These are phyloP conservation scores for Bocquillonia castaneifolia DNA, from an alignment of 441 rosid genomes.

Conservation along the genomic window DNA sequence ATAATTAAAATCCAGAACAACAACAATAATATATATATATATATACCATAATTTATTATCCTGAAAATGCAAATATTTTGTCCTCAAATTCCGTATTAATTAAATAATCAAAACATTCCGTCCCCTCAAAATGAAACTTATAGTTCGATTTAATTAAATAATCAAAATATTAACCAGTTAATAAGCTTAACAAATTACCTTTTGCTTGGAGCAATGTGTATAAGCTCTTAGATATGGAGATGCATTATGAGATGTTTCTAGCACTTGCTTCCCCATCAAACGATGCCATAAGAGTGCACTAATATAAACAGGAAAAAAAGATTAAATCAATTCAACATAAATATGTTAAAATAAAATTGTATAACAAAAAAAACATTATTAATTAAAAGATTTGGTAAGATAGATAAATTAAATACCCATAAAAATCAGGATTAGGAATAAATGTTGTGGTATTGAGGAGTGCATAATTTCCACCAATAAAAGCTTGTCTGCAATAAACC, in stretches of 20 bases:
- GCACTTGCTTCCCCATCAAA: slow-evolving; percentile 48
- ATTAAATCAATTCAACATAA: not conserved
- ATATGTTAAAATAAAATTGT: not conserved
- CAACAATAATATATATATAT: no score
- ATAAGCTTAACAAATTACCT: slow-evolving; percentile 17
- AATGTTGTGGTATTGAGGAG: slow-evolving; percentile 49
- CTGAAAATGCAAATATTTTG: no score
- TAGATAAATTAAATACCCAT: slow-evolving; percentile 34
- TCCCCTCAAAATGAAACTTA: no score
- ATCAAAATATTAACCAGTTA: no score
- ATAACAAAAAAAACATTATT: not conserved
- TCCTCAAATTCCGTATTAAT: no score
- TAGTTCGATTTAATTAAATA: no score
- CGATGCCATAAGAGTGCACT: slow-evolving; percentile 67
- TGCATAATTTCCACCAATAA: slow-evolving; percentile 67
- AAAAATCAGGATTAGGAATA: slow-evolving; percentile 64
- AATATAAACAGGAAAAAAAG: not conserved
- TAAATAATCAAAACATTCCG: no score
- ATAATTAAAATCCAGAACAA: no score
- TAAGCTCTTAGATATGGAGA: slow-evolving; percentile 41
- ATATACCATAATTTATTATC: no score
- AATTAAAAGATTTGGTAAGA: no score
- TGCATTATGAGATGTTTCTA: slow-evolving; percentile 28
- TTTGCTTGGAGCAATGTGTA: slow-evolving; percentile 47
- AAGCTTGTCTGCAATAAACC: slow-evolving; percentile 62